Conservation (phyloP, 2,329 filamentous ascomycete genomes). For the Colletotrichum sp. region DNA sequence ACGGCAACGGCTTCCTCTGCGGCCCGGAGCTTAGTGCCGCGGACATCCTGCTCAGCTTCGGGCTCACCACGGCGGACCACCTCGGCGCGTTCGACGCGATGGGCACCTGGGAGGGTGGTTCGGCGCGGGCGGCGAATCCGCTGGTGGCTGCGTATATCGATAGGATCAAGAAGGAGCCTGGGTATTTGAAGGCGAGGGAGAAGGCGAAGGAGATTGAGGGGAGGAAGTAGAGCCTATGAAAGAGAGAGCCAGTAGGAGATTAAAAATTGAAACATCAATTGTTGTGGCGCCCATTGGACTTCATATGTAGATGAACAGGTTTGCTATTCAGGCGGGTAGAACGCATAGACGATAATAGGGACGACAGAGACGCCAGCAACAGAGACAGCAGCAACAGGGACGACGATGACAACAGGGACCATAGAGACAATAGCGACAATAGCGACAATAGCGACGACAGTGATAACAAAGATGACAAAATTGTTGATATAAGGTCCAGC, state of each 20-base stretch:
- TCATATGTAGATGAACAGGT: too few species aligned
- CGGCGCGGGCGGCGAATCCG: constrained; percentile 45
- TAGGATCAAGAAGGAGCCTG: constrained; percentile 49
- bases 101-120: constrained; percentile 45
- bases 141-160: constrained; percentile 51
- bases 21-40: constrained; percentile 54
- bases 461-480: too few species aligned
- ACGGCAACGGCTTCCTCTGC: constrained; percentile 51
- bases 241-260: background rate
- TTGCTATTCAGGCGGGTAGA: background rate
- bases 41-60: constrained; percentile 60
- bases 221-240: background rate
- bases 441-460: too few species aligned
- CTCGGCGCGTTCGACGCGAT: constrained; percentile 43
- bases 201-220: constrained; percentile 57
- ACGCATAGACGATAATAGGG: too few species aligned
- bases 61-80: constrained; percentile 44
- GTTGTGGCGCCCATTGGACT: background rate
- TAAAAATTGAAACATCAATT: background rate
- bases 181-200: constrained; percentile 51
- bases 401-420: too few species aligned
- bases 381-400: too few species aligned
- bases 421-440: too few species aligned
- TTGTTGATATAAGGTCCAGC: too few species aligned
- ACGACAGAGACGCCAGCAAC: too few species aligned